Percentiles rank a stretch among this genome's conserved stretches.
These are phyloP conservation scores for Conidiobolus incongruus DNA, from an alignment of 371 early-diverging fungal genomes.

Conservation along the genomic window DNA sequence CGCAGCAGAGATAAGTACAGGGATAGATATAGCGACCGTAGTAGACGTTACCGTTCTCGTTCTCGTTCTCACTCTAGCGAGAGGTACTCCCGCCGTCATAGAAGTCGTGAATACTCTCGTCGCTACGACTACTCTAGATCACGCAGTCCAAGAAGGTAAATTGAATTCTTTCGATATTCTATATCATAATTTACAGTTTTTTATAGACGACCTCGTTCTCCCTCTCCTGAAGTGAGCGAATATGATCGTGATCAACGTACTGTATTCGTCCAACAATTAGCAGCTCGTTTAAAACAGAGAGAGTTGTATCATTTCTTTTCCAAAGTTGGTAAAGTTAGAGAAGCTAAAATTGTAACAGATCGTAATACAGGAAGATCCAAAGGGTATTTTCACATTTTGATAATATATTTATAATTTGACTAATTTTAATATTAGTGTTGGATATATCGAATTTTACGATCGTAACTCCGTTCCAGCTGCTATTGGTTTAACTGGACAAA, in stretches of 20 bases:
- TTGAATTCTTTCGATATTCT: neutral
- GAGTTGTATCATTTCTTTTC: slow-evolving; percentile 80
- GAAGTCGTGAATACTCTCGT: slow-evolving; percentile 9
- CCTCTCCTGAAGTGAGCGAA: slow-evolving; percentile 44
- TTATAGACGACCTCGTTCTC: slow-evolving; percentile 19
- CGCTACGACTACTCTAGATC: slow-evolving; percentile 9
- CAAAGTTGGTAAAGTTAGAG: slow-evolving; percentile 66
- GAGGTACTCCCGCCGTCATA: slow-evolving; percentile 13
- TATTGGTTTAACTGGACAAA: slow-evolving; percentile 60
- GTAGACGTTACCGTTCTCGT: slow-evolving; percentile 8
- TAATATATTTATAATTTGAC: neutral
- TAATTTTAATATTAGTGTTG: slow-evolving; percentile 16
- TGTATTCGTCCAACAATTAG: slow-evolving; percentile 83
- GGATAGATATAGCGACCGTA: slow-evolving; percentile 5
- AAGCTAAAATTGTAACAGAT: slow-evolving; percentile 73
- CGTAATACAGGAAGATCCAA: slow-evolving; percentile 71
- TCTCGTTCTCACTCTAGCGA: slow-evolving; percentile 8
- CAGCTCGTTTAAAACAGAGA: slow-evolving; percentile 45
- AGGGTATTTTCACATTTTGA: slow-evolving; percentile 30
- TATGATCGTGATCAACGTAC: slow-evolving; percentile 72
- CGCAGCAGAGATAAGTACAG: slow-evolving; percentile 8
- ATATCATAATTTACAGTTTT: neutral
- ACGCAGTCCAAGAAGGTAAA: slow-evolving; percentile 5
- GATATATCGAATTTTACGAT: slow-evolving; percentile 89
- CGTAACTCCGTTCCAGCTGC: slow-evolving; percentile 65